These are phyloP conservation scores for Galerina marginata DNA, from an alignment of 768 basidiomycete genomes.

Conservation along the genomic window DNA sequence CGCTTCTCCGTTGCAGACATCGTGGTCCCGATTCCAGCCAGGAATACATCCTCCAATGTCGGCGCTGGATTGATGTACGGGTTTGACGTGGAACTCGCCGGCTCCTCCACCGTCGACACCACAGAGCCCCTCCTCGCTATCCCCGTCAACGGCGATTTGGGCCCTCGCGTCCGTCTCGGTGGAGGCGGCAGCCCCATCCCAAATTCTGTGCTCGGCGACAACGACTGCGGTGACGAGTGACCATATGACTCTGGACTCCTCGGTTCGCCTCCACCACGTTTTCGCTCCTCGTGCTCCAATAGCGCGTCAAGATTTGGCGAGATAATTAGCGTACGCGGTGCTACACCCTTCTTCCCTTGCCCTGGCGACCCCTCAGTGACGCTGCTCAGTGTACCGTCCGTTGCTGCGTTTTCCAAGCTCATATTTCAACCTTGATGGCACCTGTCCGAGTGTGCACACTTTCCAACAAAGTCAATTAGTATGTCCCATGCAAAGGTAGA, in stretches of 20 bases:
- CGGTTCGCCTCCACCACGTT: conserved; percentile 30
- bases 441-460: conserved; percentile 4
- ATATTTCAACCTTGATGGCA: conserved; percentile 4
- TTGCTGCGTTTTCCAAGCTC: conserved; percentile 11
- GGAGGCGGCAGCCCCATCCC: conserved; percentile 65
- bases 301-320: conserved; percentile 66
- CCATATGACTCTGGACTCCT: conserved; percentile 1
- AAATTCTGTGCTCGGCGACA: conserved; percentile 8
- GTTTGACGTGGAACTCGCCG: conserved; percentile 28
- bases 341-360: conserved; percentile 4
- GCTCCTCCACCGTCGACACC: conserved; percentile 10
- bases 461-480: background rate
- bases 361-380: conserved; percentile 1
- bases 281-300: conserved; percentile 60
- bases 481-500: background rate
- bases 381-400: background rate
- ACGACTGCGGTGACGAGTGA: background rate
- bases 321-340: conserved; percentile 46
- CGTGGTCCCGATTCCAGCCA: background rate
- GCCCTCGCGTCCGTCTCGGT: conserved; percentile 33
- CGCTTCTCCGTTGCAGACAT: too few relatives aligned
- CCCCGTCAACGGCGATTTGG: conserved; percentile 3
- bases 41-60: conserved; percentile 33
- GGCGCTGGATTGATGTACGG: conserved; percentile 56
- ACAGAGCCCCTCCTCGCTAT: background rate